phyloP scores from a whole-genome alignment of 768 basidiomycete species.

The Zangia roseola region DNA sequence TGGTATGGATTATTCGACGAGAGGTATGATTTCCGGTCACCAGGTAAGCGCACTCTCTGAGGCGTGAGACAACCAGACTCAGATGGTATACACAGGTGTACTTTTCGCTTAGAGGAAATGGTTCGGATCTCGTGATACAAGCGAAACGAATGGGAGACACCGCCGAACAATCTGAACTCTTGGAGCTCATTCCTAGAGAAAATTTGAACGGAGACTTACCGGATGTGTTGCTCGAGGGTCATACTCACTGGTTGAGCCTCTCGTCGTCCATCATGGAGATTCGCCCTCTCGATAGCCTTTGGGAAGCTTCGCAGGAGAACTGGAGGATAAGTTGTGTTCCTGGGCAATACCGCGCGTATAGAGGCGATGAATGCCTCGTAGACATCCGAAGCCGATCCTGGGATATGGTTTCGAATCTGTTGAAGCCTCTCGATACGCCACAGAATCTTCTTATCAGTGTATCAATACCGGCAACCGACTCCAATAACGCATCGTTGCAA shows the following conservation, averaged over 20 bases:
- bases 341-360: conserved; percentile 1
- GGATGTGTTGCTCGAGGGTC: conserved; percentile 13
- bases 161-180: neutral
- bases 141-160: neutral
- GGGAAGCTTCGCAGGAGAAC: conserved; percentile 24
- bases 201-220: conserved; percentile 28
- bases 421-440: conserved; percentile 22
- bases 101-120: conserved; percentile 6
- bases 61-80: neutral
- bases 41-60: conserved; percentile 7
- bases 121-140: conserved; percentile 6
- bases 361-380: conserved; percentile 14
- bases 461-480: neutral
- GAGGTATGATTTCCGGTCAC: conserved; percentile 15
- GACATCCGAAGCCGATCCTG: conserved; percentile 28
- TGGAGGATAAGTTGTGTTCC: conserved; percentile 23
- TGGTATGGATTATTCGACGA: conserved; percentile 24
- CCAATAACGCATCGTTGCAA: neutral
- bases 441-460: conserved; percentile 22
- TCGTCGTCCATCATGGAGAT: conserved; percentile 24
- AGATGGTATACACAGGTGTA: conserved; percentile 2
- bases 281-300: conserved; percentile 20
- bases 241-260: conserved; percentile 32
- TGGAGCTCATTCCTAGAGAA: conserved; percentile 24
- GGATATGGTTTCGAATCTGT: conserved; percentile 20